These are phyloP conservation scores for Evansstolkia leycettana DNA, from an alignment of 495 filamentous ascomycete species.

Conservation along the genomic window DNA sequence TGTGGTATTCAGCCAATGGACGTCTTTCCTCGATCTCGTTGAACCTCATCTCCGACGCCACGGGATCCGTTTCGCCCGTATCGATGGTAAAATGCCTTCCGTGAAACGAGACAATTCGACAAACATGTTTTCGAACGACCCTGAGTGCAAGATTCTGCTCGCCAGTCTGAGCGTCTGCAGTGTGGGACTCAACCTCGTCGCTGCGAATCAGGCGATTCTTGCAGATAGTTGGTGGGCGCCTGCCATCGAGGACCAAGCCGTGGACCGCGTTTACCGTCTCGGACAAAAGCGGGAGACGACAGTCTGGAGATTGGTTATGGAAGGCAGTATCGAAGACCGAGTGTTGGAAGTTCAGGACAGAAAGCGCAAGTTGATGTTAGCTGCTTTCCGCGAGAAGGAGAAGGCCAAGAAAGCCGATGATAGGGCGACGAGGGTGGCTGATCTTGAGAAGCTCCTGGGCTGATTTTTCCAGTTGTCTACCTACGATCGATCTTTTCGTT, in stretches of 20 bases:
- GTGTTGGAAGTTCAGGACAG: constrained; percentile 71
- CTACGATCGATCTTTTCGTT: constrained; percentile 1
- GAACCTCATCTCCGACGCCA: constrained; percentile 52
- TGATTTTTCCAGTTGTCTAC: constrained; percentile 2
- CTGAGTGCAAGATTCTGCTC: constrained; percentile 64
- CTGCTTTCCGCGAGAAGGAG: constrained; percentile 60
- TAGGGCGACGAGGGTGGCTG: constrained; percentile 39
- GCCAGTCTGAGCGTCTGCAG: constrained; percentile 72
- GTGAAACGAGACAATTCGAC: constrained; percentile 58
- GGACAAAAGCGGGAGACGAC: constrained; percentile 70
- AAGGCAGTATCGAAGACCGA: constrained; percentile 73
- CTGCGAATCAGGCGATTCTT: constrained; percentile 78
- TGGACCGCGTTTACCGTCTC: constrained; percentile 81
- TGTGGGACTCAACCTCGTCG: constrained; percentile 81
- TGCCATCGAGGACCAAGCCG: constrained; percentile 86
- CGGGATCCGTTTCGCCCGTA: constrained; percentile 54
- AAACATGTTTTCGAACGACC: constrained; percentile 49
- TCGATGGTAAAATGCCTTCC: constrained; percentile 74
- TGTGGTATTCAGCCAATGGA: constrained; percentile 92
- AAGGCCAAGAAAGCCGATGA: constrained; percentile 35
- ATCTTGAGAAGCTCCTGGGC: constrained; percentile 43
- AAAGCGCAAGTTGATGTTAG: constrained; percentile 67
- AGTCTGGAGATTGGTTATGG: constrained; percentile 75
- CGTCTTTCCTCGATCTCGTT: constrained; percentile 72
- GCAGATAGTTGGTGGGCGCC: constrained; percentile 89